Evolutionary conservation across 208 protist genomes (phyloP).

Genomic region (Herpetomonas samuelpessoai): DNA sequence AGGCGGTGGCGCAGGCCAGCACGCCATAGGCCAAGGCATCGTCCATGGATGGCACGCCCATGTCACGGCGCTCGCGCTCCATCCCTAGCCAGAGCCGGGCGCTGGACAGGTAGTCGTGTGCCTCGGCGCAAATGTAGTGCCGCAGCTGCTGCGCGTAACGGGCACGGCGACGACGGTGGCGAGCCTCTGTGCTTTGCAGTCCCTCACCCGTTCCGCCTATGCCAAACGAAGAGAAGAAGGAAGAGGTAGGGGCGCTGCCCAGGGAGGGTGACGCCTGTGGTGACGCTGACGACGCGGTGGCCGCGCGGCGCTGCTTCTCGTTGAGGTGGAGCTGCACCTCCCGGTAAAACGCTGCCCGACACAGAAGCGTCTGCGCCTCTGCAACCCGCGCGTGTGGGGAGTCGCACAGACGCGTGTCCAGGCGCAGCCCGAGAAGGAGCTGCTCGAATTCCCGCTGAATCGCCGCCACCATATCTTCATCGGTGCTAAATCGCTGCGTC

Average conservation of each 20-base stretch:
- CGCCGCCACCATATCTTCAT: not conserved
- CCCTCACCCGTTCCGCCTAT: not conserved
- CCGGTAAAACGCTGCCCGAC: conserved; percentile 11
- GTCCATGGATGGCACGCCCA: conserved; percentile 12
- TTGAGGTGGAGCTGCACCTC: conserved; percentile 6
- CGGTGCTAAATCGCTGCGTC: not conserved
- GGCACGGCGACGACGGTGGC: conserved; percentile 8
- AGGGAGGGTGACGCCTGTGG: too few relatives aligned
- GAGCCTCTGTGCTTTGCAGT: not conserved
- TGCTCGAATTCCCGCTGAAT: conserved; percentile 1
- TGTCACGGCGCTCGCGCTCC: conserved; percentile 14
- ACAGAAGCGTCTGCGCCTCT: conserved; percentile 19
- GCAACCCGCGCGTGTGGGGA: conserved; percentile 2
- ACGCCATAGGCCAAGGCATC: conserved; percentile 18
- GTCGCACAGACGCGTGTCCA: conserved; percentile 7
- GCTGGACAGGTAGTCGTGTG: conserved; percentile 15
- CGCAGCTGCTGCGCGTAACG: conserved; percentile 11
- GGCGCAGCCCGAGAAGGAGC: not conserved
- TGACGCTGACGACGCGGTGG: not conserved
- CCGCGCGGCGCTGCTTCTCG: conserved; percentile 1
- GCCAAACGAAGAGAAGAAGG: not conserved
- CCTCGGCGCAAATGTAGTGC: conserved; percentile 15
- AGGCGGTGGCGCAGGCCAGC: conserved; percentile 15
- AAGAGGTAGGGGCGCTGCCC: not conserved
- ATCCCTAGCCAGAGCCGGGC: conserved; percentile 13